Base-by-base conservation (phyloP, 768 basidiomycete genomes). In the Calocybe indica region DNA sequence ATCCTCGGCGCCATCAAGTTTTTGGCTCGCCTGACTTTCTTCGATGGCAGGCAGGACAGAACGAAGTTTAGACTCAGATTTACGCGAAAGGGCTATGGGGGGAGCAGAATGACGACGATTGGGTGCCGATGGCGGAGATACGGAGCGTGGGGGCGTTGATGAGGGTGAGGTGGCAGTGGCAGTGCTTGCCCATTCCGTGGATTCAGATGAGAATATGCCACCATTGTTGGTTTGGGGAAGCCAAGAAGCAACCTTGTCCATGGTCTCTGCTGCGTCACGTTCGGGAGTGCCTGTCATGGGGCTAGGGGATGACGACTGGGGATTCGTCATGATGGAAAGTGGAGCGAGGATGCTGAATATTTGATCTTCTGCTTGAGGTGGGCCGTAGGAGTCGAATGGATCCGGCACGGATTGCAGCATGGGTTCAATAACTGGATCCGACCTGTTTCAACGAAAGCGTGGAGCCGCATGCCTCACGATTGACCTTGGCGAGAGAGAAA, bases 281-380 rank as follows among this genome's bases (percentile, higher is more conserved):
- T 71, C 75, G 22, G 75, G 67, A 50, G 73, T 76, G 48, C 67
- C 70, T 9, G 75, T 75, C 52, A 78, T 58, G n/a, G 85, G 79
- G 53, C 78, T 81, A 12, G 82, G 71, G 15, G 81, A 75, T 11
- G 83, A 67, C 5, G 85, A 80, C 13, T 72, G 64, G 40, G 61
- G 55, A 45, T 55, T 67, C 36, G 79, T 78, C 71, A 85, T 83
- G 49, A 90, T 82, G 31, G 87, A 86, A 31, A 92, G 73, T 2
- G 94, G 93, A 5, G 91, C 83, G 1, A 97, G 76, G 51, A 96
- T 94, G 60, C 83, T 90, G 68, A 95, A 95, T 54, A 96, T 93
- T 60, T 92, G 85, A 57, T 92, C 86, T 62, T 93, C 89, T 37
- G 88, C 74, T 56, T 86, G 88, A 2, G 87, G 85, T 14, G 88